Base-by-base conservation (phyloP, 1,139 yeast species). In the Pichia sorboxylosa region DNA sequence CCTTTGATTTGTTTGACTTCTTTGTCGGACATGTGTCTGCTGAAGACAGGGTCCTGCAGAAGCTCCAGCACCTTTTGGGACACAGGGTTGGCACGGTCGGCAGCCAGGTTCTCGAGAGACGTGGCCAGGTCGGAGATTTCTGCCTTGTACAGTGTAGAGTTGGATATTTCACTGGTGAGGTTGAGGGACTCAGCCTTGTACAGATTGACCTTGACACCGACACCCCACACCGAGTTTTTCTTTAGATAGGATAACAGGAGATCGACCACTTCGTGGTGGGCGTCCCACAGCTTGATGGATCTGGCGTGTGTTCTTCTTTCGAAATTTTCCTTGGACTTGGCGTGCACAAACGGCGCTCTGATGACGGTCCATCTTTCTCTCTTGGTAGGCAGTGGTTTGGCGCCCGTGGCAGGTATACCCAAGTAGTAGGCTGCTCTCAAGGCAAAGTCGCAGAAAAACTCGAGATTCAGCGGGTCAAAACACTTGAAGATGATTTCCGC, bases 301-400 rank as follows among this genome's bases (percentile, higher is more conserved):
- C 93, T 72, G 49, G 79, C 73, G 54, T 73, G 83, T 1, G 97
- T 90, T 34, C 73, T 69, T 61, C 97, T 75, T 61, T 83, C 83
- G 61, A 83, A 90, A 63, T 90, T 90, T 60, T 90, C 95, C 60
- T 90, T 90, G 8, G 93, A 70, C 55, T 87, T 87, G 34, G 97
- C 94, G 52, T 83, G 93, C 22, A 83, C 95, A 55, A 90, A 90
- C 1, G 97, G 97, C 4, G 95, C 78, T 54, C 80, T 73, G 47
- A 81, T 84, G 34, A 90, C 95, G 0, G 98, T 90, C 82, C 94
- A 90, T 46, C 85, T 73, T 57, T 87, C 92, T 30, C 82, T 73
- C 52, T 75, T 78, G 16, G 73, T 66, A 22, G 81, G 78, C 39
- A 77, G 55, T 13, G 84, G 84, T 27, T 64, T 63, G 10, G 80